Conservation (phyloP, 2,329 filamentous ascomycete genomes). For the Fusarium proliferatum region DNA sequence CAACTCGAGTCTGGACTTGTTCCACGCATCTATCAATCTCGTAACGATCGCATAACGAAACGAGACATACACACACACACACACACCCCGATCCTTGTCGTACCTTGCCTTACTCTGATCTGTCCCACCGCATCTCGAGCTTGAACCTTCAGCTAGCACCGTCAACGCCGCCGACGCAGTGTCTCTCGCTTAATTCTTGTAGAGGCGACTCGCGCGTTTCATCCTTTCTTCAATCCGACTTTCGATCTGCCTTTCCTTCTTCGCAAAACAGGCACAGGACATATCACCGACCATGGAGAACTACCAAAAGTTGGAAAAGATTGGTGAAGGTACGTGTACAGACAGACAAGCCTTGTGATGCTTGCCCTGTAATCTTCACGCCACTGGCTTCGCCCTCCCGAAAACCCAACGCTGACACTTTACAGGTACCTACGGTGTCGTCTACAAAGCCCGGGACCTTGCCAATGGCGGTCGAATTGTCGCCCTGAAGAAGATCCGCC, state of each 20-base stretch:
- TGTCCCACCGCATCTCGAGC: slow-evolving; percentile 6
- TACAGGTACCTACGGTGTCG: slow-evolving; percentile 90
- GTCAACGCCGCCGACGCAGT: slow-evolving; percentile 29
- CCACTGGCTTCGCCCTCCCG: neutral
- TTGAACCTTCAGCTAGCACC: slow-evolving; percentile 1
- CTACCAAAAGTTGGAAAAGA: slow-evolving; percentile 96
- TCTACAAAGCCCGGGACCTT: slow-evolving; percentile 93
- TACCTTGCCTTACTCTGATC: neutral
- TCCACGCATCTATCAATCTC: neutral
- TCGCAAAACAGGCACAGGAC: slow-evolving; percentile 11
- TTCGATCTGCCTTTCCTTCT: slow-evolving; percentile 7
- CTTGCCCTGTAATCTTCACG: neutral
- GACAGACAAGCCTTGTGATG: neutral
- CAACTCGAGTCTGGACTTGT: slow-evolving; percentile 5
- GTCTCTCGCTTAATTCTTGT: slow-evolving; percentile 27
- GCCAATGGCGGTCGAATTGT: slow-evolving; percentile 85
- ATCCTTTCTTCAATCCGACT: slow-evolving; percentile 16
- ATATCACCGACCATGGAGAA: slow-evolving; percentile 76
- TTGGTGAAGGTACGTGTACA: slow-evolving; percentile 81
- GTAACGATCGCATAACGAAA: slow-evolving; percentile 6
- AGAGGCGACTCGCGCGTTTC: slow-evolving; percentile 18
- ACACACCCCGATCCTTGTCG: slow-evolving; percentile 14
- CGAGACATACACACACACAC: neutral
- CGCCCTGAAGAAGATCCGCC: slow-evolving; percentile 93
- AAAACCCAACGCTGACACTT: neutral